Conservation (phyloP, 352 stramenopile species). For the Pythium sp. region DNA sequence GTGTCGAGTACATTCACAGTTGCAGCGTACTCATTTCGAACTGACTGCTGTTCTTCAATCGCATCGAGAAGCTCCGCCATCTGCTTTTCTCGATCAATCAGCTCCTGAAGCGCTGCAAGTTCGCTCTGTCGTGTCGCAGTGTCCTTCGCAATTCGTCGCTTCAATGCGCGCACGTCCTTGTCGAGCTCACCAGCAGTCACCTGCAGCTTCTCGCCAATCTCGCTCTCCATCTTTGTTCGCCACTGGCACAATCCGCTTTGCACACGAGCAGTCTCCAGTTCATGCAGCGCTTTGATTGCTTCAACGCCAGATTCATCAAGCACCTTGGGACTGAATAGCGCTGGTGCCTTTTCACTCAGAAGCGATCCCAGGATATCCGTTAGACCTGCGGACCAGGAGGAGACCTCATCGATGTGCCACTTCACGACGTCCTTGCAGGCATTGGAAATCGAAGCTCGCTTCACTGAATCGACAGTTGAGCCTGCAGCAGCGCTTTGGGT, state of each 20-base stretch:
- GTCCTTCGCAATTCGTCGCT: slow-evolving; percentile 34
- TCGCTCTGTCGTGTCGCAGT: slow-evolving; percentile 48
- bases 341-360: slow-evolving; percentile 38
- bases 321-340: slow-evolving; percentile 38
- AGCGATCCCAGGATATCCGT: slow-evolving; percentile 47
- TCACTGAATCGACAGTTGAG: slow-evolving; percentile 23
- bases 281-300: slow-evolving; percentile 44
- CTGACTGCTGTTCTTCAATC: slow-evolving; percentile 74
- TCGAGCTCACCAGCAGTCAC: slow-evolving; percentile 33
- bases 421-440: slow-evolving; percentile 45
- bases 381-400: slow-evolving; percentile 41
- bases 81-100: slow-evolving; percentile 71
- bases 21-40: slow-evolving; percentile 56
- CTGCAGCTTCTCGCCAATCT: slow-evolving; percentile 38
- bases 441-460: slow-evolving; percentile 33
- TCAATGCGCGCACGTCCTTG: slow-evolving; percentile 44
- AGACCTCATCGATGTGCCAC: slow-evolving; percentile 44
- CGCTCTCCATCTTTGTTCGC: slow-evolving; percentile 54
- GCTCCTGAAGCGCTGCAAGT: slow-evolving; percentile 50
- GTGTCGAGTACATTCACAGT: slow-evolving; percentile 57
- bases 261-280: slow-evolving; percentile 44
- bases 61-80: slow-evolving; percentile 66
- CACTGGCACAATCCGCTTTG: slow-evolving; percentile 61
- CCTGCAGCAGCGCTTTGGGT: slow-evolving; percentile 3
- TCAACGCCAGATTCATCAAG: slow-evolving; percentile 32